A percentile compares a stretch with the other conserved stretches of the same genome.
Evolutionary conservation across 2,329 filamentous ascomycete species (phyloP).

Genomic region (Neopestalotiopsis sp.): DNA sequence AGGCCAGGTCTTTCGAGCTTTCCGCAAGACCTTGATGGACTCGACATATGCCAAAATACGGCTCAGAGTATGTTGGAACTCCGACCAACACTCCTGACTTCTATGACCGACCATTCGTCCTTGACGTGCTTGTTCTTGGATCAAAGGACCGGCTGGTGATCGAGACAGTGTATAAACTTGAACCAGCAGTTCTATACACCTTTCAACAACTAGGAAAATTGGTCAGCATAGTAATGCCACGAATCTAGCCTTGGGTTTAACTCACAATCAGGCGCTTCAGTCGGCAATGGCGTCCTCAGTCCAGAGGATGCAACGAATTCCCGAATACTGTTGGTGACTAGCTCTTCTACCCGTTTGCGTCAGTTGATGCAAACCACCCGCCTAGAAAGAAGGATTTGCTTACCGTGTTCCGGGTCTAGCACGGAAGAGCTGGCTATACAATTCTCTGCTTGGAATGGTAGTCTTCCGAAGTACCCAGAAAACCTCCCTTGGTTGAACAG

Average conservation of each 20-base stretch:
- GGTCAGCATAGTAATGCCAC: background rate
- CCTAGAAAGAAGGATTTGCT: background rate
- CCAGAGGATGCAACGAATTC: background rate
- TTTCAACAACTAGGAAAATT: background rate
- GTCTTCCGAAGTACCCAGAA: background rate
- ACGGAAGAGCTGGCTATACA: background rate
- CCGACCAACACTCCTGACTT: constrained; percentile 22
- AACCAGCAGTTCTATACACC: constrained; percentile 13
- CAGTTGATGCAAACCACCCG: background rate
- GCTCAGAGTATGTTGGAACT: constrained; percentile 22
- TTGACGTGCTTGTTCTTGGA: constrained; percentile 7
- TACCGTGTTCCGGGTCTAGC: background rate
- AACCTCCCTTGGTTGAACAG: background rate
- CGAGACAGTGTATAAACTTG: background rate
- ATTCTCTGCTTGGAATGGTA: background rate
- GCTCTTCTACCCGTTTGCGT: background rate
- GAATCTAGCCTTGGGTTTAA: background rate
- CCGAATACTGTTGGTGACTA: background rate
- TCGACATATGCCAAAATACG: constrained; percentile 25
- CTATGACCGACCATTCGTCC: constrained; percentile 6
- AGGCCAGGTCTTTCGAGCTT: constrained; percentile 20
- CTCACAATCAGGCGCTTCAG: background rate
- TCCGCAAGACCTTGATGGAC: constrained; percentile 14
- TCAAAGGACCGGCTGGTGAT: constrained; percentile 8
- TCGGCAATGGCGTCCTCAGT: background rate